Base-by-base conservation (phyloP, 2,329 filamentous ascomycete genomes). In the Colletotrichum godetiae region DNA sequence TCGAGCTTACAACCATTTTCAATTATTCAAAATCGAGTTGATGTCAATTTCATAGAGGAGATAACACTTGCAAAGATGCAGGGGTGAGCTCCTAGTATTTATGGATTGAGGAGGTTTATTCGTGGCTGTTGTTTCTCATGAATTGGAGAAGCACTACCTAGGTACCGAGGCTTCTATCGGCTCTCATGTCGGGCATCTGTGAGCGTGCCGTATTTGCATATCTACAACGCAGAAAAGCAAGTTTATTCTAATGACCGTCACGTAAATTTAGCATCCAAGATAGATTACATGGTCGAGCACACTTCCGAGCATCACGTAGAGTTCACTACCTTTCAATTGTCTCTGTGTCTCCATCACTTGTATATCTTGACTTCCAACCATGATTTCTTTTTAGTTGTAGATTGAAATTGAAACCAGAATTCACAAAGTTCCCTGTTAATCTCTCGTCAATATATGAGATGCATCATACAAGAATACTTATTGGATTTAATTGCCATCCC, bases 131-230 rank as follows among this genome's bases (percentile, higher is more conserved):
- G 13, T 19, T 13, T 15, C 19, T 29, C 1, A n/a, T 13, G 37
- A 49, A 22, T 49, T 31, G 37, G 35, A 29, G 22, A 29, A 60
- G 33, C 24, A 27, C 6, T 10, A 29, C 27, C 27, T 29, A 42
- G n/a, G 24, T 60, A 13, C 56, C 68, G 68, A 71, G 63, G 58
- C 63, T 60, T 42, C 29, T n/a, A 46, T 24, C 46, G 68, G 33
- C 33, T 49, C 24, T 22, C 42, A 49, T n/a, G 7, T 11, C 42
- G 42, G 42, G 42, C 42, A 49, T n/a, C 19, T 4, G 19, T 8
- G 42, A 49, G 19, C 10, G 19, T 10, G 8, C 19, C 19, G 37
- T 19, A n/a, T 49, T 0, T 11, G 19, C 19, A 4, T 10, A 49
- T 4, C 8, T 49, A n/a, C 42, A 11, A 49, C 8, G 42, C 8